A percentile compares a stretch with the other conserved stretches of the same genome.
Evolutionary conservation across 768 basidiomycete species (phyloP).

Genomic region (Panellus pusillus): DNA sequence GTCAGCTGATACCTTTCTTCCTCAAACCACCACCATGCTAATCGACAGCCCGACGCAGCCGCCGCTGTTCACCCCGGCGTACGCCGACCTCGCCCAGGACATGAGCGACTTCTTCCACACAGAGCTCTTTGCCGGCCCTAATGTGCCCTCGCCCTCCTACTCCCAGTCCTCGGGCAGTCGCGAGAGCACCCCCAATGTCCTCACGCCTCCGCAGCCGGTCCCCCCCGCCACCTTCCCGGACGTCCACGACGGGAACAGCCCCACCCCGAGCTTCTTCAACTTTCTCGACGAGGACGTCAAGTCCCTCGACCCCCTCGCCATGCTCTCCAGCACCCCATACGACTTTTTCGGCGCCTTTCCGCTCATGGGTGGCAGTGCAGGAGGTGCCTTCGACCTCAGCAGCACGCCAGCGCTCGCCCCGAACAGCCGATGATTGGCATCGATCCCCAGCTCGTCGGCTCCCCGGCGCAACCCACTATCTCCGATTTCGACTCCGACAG

Average conservation of each 20-base stretch:
- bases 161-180: constrained; percentile 43
- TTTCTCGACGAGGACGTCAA: constrained; percentile 50
- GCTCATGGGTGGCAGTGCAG: constrained; percentile 24
- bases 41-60: constrained; percentile 39
- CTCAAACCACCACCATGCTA: constrained; percentile 33
- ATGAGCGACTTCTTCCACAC: constrained; percentile 69
- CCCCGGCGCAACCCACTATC: constrained; percentile 43
- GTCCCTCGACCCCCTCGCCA: constrained; percentile 28
- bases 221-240: constrained; percentile 40
- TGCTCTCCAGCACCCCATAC: constrained; percentile 30
- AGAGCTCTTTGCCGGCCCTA: constrained; percentile 44
- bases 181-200: constrained; percentile 43
- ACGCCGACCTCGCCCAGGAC: constrained; percentile 31
- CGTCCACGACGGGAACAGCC: constrained; percentile 28
- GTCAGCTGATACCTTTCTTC: not conserved
- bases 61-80: constrained; percentile 24
- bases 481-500: constrained; percentile 34
- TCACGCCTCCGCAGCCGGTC: constrained; percentile 46
- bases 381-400: constrained; percentile 25
- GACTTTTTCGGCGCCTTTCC: constrained; percentile 41
- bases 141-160: constrained; percentile 24
- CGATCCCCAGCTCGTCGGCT: constrained; percentile 76
- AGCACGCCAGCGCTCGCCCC: constrained; percentile 28
- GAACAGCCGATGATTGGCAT: constrained; percentile 39
- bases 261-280: constrained; percentile 38